Evolutionary conservation across 805 yeast species (phyloP), one percentile per base, ranked within the genome.

Genomic region (Pichia eremophila): DNA sequence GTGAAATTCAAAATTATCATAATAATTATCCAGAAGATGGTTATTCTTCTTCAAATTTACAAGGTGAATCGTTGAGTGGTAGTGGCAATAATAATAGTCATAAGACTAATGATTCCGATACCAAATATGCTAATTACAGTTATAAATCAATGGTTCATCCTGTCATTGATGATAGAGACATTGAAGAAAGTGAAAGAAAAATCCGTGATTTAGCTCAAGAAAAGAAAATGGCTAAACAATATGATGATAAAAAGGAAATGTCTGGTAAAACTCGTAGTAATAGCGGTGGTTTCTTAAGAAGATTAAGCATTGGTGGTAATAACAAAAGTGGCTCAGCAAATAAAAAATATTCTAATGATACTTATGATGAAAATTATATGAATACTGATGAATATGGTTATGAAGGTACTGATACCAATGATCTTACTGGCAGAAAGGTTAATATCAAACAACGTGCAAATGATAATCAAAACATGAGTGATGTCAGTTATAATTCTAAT

Each of bases 131-230:
- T 8, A 60, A 62, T 40, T 51, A 54, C 39, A 51, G 51, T 32
- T 59, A 62, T 43, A 37, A 57, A 10, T 61, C 67, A 5, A 34
- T 61, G 58, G 62, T 61, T 35, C 64, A 62, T 40, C 57, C 63
- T 1, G 61, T 57, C 27, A 39, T 62, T 14, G 36, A 45, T 11
- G 46, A 51, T 18, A 45, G 43, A 5, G 61, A 60, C 19, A 53
- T 58, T 25, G 49, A 36, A 8, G 38, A 38, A n/a, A 43, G 53
- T 8, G 46, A 50, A 27, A 32, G 39, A 31, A 41, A 39, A 34
- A 22, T 48, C 11, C 36, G 27, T 12, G 38, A 48, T n/a, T 7
- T 39, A 3, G 22, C 43, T 17, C 17, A 39, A 14, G 41, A 47
- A 8, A 25, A n/a, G 17, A 47, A 42, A 9, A 8, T 8, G 2